A percentile compares a stretch with the other conserved stretches of the same genome.
These are phyloP conservation scores for Plasmodium malariae DNA, from an alignment of 169 alveolate species.

Conservation along the genomic window DNA sequence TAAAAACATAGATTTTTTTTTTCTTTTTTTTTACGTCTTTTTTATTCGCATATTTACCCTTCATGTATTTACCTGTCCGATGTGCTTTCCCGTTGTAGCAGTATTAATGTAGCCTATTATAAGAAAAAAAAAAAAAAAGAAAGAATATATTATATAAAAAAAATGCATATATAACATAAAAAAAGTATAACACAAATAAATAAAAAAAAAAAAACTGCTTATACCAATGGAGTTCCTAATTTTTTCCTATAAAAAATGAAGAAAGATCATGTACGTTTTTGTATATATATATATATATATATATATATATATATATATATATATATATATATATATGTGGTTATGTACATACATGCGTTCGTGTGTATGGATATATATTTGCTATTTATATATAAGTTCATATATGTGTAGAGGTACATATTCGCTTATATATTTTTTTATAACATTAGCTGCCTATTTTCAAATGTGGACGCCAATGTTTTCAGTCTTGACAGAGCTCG, in stretches of 20 bases:
- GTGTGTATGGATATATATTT: background rate
- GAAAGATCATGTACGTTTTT: too few relatives aligned
- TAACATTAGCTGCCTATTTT: constrained; percentile 73
- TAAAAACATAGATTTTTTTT: background rate
- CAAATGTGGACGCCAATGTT: constrained; percentile 62
- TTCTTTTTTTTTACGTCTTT: background rate
- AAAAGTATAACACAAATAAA: background rate
- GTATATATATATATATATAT: background rate
- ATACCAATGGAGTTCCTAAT: constrained; percentile 74
- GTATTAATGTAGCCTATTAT: constrained; percentile 58
- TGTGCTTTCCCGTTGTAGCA: constrained; percentile 67
- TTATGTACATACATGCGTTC: background rate
- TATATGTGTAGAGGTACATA: too few relatives aligned
- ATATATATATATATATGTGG: constrained; percentile 2
- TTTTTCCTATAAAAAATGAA: constrained; percentile 57
- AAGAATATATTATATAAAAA: background rate
- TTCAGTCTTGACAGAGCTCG: constrained; percentile 60
- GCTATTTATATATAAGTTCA: background rate
- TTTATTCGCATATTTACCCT: background rate
- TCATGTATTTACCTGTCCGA: constrained; percentile 45
- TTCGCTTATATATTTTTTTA: constrained; percentile 6
- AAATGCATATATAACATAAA: background rate
- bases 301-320: constrained; percentile 3
- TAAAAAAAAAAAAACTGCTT: constrained; percentile 7
- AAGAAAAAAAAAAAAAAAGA: background rate